Conservation (phyloP, 345 rosid genomes). For the Salix exigua region DNA sequence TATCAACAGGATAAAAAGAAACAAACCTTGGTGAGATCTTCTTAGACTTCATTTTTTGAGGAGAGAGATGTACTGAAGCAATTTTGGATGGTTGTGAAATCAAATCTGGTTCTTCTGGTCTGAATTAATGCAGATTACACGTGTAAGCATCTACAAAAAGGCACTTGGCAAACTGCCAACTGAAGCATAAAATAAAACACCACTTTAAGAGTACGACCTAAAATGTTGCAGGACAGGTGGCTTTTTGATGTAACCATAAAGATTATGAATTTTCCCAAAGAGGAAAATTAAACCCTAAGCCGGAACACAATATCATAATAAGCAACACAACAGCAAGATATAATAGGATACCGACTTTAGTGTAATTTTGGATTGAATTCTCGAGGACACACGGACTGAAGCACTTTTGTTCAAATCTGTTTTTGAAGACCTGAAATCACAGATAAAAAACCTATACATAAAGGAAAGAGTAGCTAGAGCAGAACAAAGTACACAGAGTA, state of each 20-base stretch:
- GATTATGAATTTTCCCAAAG: conserved; percentile 1
- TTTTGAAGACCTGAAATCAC: conserved; percentile 11
- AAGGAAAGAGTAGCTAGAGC: not conserved
- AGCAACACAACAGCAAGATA: conserved; percentile 12
- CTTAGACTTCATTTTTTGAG: conserved; percentile 36
- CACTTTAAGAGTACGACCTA: not conserved
- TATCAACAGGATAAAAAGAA: conserved; percentile 15
- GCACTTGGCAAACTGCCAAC: not conserved
- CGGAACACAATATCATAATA: not conserved
- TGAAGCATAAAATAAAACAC: not conserved
- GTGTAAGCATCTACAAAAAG: not conserved
- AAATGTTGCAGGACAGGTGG: not conserved
- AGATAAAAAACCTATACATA: not conserved
- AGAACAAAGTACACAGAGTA: not conserved
- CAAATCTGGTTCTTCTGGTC: conserved; percentile 43
- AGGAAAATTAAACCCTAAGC: conserved; percentile 4
- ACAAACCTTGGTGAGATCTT: conserved; percentile 45
- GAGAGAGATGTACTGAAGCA: conserved; percentile 32
- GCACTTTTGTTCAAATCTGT: not conserved
- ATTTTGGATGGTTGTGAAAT: conserved; percentile 33
- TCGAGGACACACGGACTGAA: conserved; percentile 14
- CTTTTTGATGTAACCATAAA: not conserved
- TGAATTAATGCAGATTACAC: conserved; percentile 23
- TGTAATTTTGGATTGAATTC: conserved; percentile 32
- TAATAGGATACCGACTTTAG: conserved; percentile 44